Base-by-base conservation (phyloP, 164 flowering plant species). In the Protea cynaroides region DNA sequence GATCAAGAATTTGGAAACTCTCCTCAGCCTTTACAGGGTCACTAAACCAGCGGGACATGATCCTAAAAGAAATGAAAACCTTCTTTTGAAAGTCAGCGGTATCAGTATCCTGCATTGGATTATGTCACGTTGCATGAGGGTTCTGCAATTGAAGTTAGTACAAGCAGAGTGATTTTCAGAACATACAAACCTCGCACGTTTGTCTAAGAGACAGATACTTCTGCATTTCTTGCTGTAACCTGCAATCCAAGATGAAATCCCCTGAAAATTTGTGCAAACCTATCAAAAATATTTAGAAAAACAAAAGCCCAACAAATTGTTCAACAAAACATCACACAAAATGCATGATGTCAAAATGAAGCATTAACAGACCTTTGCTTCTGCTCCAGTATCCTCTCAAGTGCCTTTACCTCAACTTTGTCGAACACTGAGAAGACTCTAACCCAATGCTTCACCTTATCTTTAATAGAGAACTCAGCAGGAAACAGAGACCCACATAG, bases 161-260 rank as follows among this genome's bases (percentile, higher is more conserved):
- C 18, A 14, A 46, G 60, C 38, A 56, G 62, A 51, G 59, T 65
- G 72, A 59, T 50, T 65, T 69, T 38, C 24, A 53, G 40, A 25
- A 51, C 56, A 43, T 63, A 47, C 78, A 65, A 74, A 94, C 99
- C 99, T 89, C 88, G 70, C 79, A 65, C 74, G 70, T 78, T 75
- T 84, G 87, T 79, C 84, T 86, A 50, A 91, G 81, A 58, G 97
- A 82, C 57, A 94, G 78, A 78, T 89, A 94, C 72, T 72, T 85
- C 83, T 81, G 92, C 97, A 94, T 83, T 79, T 94, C 99, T 73
- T 81, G 96, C 68, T 89, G 99, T 73, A 94, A 84, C 89, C 99
- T 94, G 85, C 81, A 83, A 80, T 78, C 62, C 66, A 77, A 80
- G 71, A 72, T 68, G 71, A 71, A 75, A 80, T 63, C 47, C 69